Conservation (phyloP, 2,329 filamentous ascomycete genomes). For the Cladosporium sp. region DNA sequence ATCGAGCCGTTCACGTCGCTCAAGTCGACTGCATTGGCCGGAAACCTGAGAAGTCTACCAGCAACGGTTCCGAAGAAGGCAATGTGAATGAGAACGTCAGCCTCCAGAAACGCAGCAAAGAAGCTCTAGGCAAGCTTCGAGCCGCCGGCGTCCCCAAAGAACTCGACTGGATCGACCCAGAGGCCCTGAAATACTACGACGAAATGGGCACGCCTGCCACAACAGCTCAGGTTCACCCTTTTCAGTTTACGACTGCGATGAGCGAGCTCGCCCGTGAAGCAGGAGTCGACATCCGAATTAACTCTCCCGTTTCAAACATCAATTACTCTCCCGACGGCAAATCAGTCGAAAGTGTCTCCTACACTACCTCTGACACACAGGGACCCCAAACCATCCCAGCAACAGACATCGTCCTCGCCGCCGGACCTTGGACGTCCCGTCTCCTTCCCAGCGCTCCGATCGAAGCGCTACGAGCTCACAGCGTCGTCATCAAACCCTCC, state of each 20-base stretch:
- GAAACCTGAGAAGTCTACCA: constrained; percentile 24
- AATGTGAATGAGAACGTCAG: constrained; percentile 37
- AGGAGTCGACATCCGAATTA: constrained; percentile 57
- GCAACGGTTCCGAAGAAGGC: background rate
- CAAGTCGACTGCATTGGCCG: constrained; percentile 53
- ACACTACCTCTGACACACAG: constrained; percentile 49
- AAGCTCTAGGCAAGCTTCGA: constrained; percentile 48
- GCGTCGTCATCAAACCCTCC: constrained; percentile 56
- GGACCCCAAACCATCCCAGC: constrained; percentile 47
- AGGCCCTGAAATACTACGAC: constrained; percentile 65
- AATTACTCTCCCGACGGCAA: constrained; percentile 44
- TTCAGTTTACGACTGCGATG: constrained; percentile 82
- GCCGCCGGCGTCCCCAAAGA: constrained; percentile 66
- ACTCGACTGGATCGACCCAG: constrained; percentile 76
- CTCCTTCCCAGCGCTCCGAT: constrained; percentile 56
- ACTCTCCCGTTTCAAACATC: constrained; percentile 63
- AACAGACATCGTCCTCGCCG: constrained; percentile 55
- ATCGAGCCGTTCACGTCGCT: constrained; percentile 73
- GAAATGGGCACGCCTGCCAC: constrained; percentile 77
- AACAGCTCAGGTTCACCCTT: constrained; percentile 91
- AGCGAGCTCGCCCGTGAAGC: constrained; percentile 66
- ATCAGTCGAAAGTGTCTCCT: constrained; percentile 60
- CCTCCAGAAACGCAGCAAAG: constrained; percentile 52
- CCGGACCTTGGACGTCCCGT: constrained; percentile 58
- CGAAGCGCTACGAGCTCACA: constrained; percentile 57